These are phyloP conservation scores for Populus euphratica DNA, from an alignment of 345 rosid species.

Conservation along the genomic window DNA sequence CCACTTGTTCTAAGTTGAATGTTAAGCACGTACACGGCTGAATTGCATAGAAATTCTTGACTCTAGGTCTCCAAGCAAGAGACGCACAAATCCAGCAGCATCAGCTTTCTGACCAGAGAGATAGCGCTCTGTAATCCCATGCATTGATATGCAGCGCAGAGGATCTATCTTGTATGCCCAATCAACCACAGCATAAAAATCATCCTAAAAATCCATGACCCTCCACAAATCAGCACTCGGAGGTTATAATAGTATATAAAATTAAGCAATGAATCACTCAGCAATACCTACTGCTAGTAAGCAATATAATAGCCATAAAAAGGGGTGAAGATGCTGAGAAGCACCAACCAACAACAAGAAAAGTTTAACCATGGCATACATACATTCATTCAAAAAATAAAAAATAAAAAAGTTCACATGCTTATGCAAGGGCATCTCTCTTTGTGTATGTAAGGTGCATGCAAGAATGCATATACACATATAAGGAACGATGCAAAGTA, in stretches of 20 bases:
- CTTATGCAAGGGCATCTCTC: neutral
- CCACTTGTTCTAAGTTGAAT: conserved; percentile 13
- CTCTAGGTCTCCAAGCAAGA: conserved; percentile 92
- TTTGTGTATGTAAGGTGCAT: neutral
- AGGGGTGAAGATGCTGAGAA: neutral
- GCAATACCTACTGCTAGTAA: neutral
- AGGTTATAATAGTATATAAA: neutral
- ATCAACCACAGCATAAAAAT: conserved; percentile 96
- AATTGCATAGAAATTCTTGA: conserved; percentile 91
- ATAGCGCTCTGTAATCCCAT: conserved; percentile 94
- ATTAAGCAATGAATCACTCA: neutral
- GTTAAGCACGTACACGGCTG: conserved; percentile 55
- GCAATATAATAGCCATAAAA: neutral
- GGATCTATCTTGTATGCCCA: conserved; percentile 99
- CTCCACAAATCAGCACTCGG: conserved; percentile 11
- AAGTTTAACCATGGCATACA: neutral
- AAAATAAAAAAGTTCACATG: neutral
- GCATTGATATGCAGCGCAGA: conserved; percentile 96
- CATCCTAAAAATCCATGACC: conserved; percentile 58
- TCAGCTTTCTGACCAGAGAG: conserved; percentile 99
- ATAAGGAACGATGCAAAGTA: neutral
- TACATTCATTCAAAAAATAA: neutral
- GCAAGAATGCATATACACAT: neutral
- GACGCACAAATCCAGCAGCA: conserved; percentile 99
- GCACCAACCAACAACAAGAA: neutral